Evolutionary conservation across 805 yeast genomes (phyloP).

Genomic region (Maudiozyma saulgeensis): DNA sequence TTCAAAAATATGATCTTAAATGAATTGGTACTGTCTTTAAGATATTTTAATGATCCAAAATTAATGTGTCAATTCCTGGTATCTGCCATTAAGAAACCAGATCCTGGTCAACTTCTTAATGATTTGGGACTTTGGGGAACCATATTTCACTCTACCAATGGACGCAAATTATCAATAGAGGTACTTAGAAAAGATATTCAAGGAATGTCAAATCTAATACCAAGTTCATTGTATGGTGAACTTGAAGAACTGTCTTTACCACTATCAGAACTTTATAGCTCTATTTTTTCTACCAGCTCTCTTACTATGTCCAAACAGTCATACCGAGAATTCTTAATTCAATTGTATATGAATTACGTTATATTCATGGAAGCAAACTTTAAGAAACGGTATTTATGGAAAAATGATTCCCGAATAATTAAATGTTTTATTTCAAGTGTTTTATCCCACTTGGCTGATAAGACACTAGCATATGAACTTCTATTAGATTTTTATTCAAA

Average conservation of each 20-base stretch:
- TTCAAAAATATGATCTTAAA: constrained; percentile 16
- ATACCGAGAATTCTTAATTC: constrained; percentile 11
- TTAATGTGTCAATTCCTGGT: constrained; percentile 16
- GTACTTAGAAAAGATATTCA: background rate
- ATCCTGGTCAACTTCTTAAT: constrained; percentile 15
- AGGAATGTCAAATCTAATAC: background rate
- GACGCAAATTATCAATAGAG: background rate
- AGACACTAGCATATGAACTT: constrained; percentile 17
- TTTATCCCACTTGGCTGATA: constrained; percentile 14
- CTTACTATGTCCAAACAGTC: constrained; percentile 7
- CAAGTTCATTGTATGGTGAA: background rate
- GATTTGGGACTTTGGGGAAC: constrained; percentile 23
- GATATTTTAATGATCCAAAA: constrained; percentile 24
- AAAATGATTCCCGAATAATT: constrained; percentile 17
- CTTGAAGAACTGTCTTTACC: constrained; percentile 8
- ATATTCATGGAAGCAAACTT: background rate
- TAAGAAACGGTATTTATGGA: constrained; percentile 3
- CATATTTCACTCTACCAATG: constrained; percentile 10
- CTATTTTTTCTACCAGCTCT: constrained; percentile 10
- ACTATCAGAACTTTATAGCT: constrained; percentile 21
- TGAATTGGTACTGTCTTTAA: constrained; percentile 15
- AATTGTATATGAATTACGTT: constrained; percentile 10
- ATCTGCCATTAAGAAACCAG: constrained; percentile 8
- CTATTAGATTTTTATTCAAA: constrained; percentile 16
- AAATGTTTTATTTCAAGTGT: constrained; percentile 12